phyloP scores from a whole-genome alignment of 805 yeast genomes.

The Saccharomycopsis sp. region DNA sequence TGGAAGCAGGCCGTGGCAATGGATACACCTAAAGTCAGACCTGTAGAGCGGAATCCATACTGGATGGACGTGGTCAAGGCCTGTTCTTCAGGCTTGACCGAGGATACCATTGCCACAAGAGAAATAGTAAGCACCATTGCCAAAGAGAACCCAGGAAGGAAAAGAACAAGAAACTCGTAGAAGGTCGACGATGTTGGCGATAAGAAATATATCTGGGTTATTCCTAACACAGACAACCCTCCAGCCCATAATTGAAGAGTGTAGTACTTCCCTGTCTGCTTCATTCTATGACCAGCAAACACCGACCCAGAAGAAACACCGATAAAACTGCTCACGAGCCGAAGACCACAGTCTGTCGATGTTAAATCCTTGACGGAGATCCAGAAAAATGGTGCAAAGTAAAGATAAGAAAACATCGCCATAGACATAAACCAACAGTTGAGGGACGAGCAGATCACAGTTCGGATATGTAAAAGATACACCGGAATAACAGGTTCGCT shows the following conservation, averaged over 20 bases:
- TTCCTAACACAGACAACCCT: conserved; percentile 41
- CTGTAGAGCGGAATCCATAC: conserved; percentile 81
- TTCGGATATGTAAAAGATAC: conserved; percentile 46
- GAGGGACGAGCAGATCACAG: conserved; percentile 58
- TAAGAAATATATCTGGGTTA: conserved; percentile 28
- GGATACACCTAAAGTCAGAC: conserved; percentile 79
- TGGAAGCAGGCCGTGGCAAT: conserved; percentile 63
- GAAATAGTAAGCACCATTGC: conserved; percentile 66
- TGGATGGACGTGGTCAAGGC: conserved; percentile 87
- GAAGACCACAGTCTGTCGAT: conserved; percentile 51
- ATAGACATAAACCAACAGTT: conserved; percentile 67
- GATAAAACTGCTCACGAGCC: conserved; percentile 53
- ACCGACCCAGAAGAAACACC: conserved; percentile 66
- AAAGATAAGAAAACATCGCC: conserved; percentile 56
- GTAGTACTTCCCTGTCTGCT: conserved; percentile 58
- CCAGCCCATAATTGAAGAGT: conserved; percentile 38
- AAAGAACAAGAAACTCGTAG: conserved; percentile 38
- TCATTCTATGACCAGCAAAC: conserved; percentile 60
- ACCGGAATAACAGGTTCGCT: conserved; percentile 65
- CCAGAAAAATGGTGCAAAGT: conserved; percentile 65
- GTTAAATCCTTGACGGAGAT: conserved; percentile 45
- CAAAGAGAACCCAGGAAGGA: conserved; percentile 58
- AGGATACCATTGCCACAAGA: conserved; percentile 65
- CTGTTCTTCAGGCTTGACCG: conserved; percentile 62
- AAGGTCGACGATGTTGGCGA: conserved; percentile 25